These are phyloP conservation scores for Fusarium sp. DNA, from an alignment of 2,329 filamentous ascomycete genomes.

Conservation along the genomic window DNA sequence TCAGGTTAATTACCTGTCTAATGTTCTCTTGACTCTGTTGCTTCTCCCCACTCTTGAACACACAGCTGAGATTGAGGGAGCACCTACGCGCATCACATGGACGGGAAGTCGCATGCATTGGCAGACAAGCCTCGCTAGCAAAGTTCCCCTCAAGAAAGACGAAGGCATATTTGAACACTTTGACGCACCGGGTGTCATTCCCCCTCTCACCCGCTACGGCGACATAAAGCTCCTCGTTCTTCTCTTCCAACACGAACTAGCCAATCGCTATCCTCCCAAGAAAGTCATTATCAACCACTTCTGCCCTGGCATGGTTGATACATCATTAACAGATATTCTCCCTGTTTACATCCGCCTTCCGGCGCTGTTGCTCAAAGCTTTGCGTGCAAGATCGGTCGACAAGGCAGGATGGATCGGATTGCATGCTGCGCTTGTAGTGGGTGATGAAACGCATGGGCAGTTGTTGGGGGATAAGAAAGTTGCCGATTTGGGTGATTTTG, in stretches of 20 bases:
- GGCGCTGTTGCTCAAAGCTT: background rate
- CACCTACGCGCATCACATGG: constrained; percentile 21
- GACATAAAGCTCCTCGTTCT: constrained; percentile 16
- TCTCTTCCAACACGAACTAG: constrained; percentile 31
- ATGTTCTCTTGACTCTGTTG: constrained; percentile 34
- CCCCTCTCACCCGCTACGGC: background rate
- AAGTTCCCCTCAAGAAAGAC: background rate
- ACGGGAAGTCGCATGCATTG: constrained; percentile 30
- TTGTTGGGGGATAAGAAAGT: constrained; percentile 18
- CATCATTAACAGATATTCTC: constrained; percentile 14
- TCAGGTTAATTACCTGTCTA: constrained; percentile 45
- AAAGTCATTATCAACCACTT: background rate
- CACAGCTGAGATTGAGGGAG: constrained; percentile 1
- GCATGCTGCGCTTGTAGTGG: constrained; percentile 27
- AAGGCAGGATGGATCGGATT: constrained; percentile 27
- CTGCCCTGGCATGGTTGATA: constrained; percentile 7
- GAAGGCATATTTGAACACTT: background rate
- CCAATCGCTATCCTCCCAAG: background rate
- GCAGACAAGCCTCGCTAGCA: background rate
- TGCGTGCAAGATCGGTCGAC: constrained; percentile 12
- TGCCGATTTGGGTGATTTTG: background rate
- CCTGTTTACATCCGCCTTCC: constrained; percentile 23
- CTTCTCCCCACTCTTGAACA: constrained; percentile 35
- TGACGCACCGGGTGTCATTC: background rate
- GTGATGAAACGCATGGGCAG: constrained; percentile 21